Base-by-base conservation (phyloP, 1,284 basidiomycete species). In the Volvariella surrecta region DNA sequence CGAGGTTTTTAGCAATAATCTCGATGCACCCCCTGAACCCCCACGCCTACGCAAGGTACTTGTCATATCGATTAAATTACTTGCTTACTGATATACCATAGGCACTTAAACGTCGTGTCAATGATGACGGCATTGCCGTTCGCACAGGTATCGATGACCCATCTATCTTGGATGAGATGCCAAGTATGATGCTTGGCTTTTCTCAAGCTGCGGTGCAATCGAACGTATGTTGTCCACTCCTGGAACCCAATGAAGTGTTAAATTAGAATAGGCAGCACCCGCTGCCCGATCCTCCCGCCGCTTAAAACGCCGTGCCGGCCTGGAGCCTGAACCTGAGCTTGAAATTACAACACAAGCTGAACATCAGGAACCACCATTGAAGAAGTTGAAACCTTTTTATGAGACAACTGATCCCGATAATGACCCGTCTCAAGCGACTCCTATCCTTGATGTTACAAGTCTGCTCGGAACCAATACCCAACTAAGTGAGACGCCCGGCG, bases 321-420 rank as follows among this genome's bases (percentile, higher is more conserved):
- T 56, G 9, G 48, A 50, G 19, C 48, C 54, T 19, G 37, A 42
- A 42, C 35, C 39, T 2, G 50, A 46, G 15, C 34, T 43, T 11
- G 22, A 37, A 40, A 17, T 18, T 35, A 2, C 49, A 48, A 32
- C 44, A 32, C 35, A n/a, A 10, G 45, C 21, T 50, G 55, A 37
- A 38, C 50, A 50, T 7, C 60, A 62, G 44, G 73, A 81, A 50
- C 76, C 80, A 0, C 71, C 77, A 2, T 58, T 76, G 17, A 84
- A 85, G 54, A 82, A 76, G 54, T 84, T 79, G 61, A 82, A 76
- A 52, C 74, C 74, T 0, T 64, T 87, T 2, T 87, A 83, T 48
- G 82, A 87, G 10, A 73, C 40, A 73, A 18, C 79, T 77, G 10
- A 68, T 71, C 45, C 24, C 11, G 24, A 28, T 28, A 6, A 11